Base-by-base conservation (phyloP, 108 stramenopile species). In the Stephanodiscus minutulus region DNA sequence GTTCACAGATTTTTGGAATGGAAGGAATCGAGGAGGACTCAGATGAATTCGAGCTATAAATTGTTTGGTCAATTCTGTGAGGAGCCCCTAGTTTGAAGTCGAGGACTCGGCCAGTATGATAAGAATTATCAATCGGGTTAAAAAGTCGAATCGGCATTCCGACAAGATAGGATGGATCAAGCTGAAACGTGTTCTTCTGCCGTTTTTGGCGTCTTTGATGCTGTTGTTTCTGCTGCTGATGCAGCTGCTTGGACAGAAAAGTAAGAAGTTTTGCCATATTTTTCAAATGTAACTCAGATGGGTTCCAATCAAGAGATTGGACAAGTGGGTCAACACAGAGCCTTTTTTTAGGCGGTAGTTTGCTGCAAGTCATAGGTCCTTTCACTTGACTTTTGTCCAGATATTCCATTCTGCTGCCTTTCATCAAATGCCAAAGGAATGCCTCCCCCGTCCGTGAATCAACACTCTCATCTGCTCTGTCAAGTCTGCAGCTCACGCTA, bases 21-120 rank as follows among this genome's bases (percentile, higher is more conserved):
- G 64, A 22, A 61, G 37, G 31, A 6, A 29, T 67, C 29, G 36
- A 28, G 52, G 41, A 35, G 7, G 25, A 25, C 39, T 41, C 22
- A 62, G 68, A 36, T 21, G 68, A 46, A 28, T 76, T 60, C 9
- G 49, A 50, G 7, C 28, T 20, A 31, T 33, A 54, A 21, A 58
- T 31, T 15, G 47, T 33, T 25, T 65, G 18, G 63, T 78, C 77
- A 41, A 71, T 18, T 48, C 66, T 65, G 39, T 53, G 37, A n/a
- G 74, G 75, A 41, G 64, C 69, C 44, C 72, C 57, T 18, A 65
- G 24, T 35, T 81, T 69, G 69, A 37, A 78, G 52, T 81, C 75
- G 54, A 81, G 58, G 25, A 81, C 72, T 15, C 80, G 74, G 12
- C 80, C 80, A 60, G 80, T 63, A 54, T 81, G 74, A 52, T 81